phyloP scores from a whole-genome alignment of 139 green algal genomes.

The Axilococcus clingmanii region DNA sequence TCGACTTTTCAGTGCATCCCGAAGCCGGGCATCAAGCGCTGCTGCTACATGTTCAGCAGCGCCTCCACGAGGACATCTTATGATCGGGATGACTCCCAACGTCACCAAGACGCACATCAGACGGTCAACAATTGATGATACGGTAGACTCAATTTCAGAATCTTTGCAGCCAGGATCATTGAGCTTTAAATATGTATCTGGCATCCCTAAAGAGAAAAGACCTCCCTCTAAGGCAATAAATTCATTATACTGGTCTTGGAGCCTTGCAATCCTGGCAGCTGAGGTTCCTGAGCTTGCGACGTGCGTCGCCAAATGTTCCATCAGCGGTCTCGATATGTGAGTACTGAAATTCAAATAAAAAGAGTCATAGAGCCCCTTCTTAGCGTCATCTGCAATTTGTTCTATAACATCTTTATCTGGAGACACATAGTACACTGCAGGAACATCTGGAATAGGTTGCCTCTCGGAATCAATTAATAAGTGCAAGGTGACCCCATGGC shows the following conservation, averaged over 20 bases:
- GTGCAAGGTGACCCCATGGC: slow-evolving; percentile 91
- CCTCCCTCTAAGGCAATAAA: slow-evolving; percentile 82
- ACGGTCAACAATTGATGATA: slow-evolving; percentile 77
- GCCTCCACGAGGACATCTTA: slow-evolving; percentile 78
- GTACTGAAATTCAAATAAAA: slow-evolving; percentile 91
- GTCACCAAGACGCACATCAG: slow-evolving; percentile 86
- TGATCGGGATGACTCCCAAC: slow-evolving; percentile 85
- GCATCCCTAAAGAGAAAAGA: slow-evolving; percentile 83
- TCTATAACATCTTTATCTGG: slow-evolving; percentile 55
- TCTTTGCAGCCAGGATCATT: slow-evolving; percentile 86
- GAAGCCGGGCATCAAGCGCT: slow-evolving; percentile 62
- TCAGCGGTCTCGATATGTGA: slow-evolving; percentile 45
- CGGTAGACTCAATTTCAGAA: slow-evolving; percentile 71
- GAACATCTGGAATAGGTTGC: slow-evolving; percentile 91
- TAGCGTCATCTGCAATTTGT: slow-evolving; percentile 62
- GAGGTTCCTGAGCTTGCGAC: slow-evolving; percentile 16
- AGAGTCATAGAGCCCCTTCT: slow-evolving; percentile 73
- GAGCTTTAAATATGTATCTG: slow-evolving; percentile 71
- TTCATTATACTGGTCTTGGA: slow-evolving; percentile 85
- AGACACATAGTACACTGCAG: slow-evolving; percentile 92
- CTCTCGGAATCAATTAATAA: slow-evolving; percentile 77
- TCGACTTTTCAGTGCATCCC: slow-evolving; percentile 65
- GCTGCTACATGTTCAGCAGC: slow-evolving; percentile 86
- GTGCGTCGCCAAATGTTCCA: slow-evolving; percentile 70
- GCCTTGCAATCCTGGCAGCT: slow-evolving; percentile 41